Evolutionary conservation across 345 rosid genomes (phyloP), one percentile per base, ranked within the genome.

Genomic region (Citrus medica): DNA sequence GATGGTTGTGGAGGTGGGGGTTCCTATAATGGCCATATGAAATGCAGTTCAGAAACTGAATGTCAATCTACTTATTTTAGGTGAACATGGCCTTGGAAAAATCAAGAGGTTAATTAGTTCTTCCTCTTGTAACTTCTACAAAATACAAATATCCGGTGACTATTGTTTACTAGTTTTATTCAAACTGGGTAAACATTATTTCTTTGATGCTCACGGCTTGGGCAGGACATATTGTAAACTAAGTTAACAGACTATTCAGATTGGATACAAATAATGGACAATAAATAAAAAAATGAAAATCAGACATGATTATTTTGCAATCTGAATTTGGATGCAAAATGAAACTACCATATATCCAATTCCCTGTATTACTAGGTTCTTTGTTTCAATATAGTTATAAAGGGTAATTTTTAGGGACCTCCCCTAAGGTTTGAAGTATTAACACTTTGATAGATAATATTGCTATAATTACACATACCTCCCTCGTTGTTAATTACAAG

Each of bases 31-130:
- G n/a, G 86, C 86, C 8, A 89, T 89, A 32, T 93, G 97, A 66
- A 85, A 83, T 42, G 91, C 92, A 1, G 89, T 85, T 58, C 86
- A 88, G 80, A 88, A 90, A 82, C 83, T 84, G 79, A 76, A 88
- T 28, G 80, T 88, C 73, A 84, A 87, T 85, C 83, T 93, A 69
- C 95, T 92, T 13, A 78, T 89, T 92, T 65, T 86, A 17, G 91
- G 85, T 1, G 83, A 85, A 60, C 85, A 80, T 9, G 90, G 89
- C 38, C 82, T 83, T 1, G 90, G 93, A 70, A 85, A 69, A 69
- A 81, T 90, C 56, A 85, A 83, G 59, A 85, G 97, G 98, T 90
- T 9, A 10, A 40, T 40, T 2, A 46, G 55, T 59, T 81, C 38
- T 33, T 62, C 60, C 69, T 40, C 40, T 25, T 28, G 24, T 8